A percentile compares a stretch with the other conserved stretches of the same genome.
phyloP scores from a whole-genome alignment of 495 filamentous ascomycete genomes.

The Pyronema domesticum region DNA sequence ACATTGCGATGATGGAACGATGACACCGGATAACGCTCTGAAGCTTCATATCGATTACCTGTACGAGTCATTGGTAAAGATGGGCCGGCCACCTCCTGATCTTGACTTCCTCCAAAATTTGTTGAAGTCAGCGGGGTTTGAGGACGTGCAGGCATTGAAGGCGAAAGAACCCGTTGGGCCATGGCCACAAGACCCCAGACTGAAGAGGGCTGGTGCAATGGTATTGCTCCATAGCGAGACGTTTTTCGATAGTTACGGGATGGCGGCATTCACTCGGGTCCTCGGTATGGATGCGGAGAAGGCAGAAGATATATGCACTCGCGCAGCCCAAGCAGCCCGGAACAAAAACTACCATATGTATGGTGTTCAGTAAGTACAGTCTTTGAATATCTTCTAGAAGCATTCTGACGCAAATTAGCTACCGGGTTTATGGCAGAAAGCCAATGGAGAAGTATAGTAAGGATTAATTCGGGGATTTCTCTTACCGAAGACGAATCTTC shows the following conservation, averaged over 20 bases:
- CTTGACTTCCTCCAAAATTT: neutral
- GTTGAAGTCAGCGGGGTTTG: neutral
- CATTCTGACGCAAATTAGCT: neutral
- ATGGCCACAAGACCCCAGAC: slow-evolving; percentile 8
- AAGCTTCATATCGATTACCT: neutral
- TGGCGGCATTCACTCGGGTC: neutral
- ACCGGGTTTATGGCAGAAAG: neutral
- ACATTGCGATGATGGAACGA: too few species aligned
- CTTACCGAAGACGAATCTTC: too few species aligned
- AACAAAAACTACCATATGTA: neutral
- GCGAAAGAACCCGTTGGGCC: slow-evolving; percentile 2
- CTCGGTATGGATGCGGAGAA: neutral
- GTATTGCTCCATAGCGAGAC: neutral
- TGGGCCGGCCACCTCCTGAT: too few species aligned
- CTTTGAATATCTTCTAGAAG: too few species aligned
- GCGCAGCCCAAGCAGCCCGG: neutral
- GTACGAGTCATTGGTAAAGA: too few species aligned
- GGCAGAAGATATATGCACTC: neutral
- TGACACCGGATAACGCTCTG: neutral
- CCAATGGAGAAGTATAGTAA: neutral
- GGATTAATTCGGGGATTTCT: too few species aligned
- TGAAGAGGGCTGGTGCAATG: neutral
- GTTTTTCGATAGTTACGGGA: neutral
- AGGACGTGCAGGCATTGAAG: neutral
- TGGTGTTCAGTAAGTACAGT: neutral